A percentile compares a stretch with the other conserved stretches of the same genome.
Evolutionary conservation across 1,284 basidiomycete species (phyloP).

Genomic region (Leccinum angustisporum): DNA sequence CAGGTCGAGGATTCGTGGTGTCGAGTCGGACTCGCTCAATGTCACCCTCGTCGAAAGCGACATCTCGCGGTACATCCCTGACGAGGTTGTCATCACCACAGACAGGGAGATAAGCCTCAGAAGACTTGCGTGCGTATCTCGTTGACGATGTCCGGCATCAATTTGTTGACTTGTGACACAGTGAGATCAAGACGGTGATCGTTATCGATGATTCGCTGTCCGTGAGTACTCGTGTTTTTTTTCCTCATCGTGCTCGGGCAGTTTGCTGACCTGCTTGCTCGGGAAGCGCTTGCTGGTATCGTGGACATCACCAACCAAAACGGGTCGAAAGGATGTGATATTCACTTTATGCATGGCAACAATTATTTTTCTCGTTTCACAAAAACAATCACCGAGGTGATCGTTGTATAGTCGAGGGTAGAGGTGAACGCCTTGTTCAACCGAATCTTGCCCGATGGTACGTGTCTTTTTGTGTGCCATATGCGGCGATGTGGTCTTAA

Average conservation of each 20-base stretch:
- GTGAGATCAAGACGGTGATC: conserved; percentile 40
- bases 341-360: conserved; percentile 44
- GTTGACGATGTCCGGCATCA: not conserved
- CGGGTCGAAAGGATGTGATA: conserved; percentile 43
- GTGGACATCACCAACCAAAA: conserved; percentile 41
- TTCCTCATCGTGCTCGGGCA: not conserved
- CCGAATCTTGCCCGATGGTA: conserved; percentile 32
- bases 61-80: conserved; percentile 30
- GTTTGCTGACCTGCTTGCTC: conserved; percentile 26
- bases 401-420: conserved; percentile 17
- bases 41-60: conserved; percentile 30
- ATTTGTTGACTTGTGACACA: conserved; percentile 10
- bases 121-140: conserved; percentile 28
- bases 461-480: conserved; percentile 3
- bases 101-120: conserved; percentile 25
- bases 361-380: conserved; percentile 15
- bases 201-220: conserved; percentile 49
- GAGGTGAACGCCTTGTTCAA: conserved; percentile 34
- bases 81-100: not conserved
- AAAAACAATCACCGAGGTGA: not conserved
- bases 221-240: conserved; percentile 22
- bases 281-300: conserved; percentile 45
- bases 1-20: conserved; percentile 3
- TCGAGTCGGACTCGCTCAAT: conserved; percentile 25
- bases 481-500: not conserved